Evolutionary conservation across 176 grass and related monocot species (phyloP).

Genomic region (Oryza brachyantha): DNA sequence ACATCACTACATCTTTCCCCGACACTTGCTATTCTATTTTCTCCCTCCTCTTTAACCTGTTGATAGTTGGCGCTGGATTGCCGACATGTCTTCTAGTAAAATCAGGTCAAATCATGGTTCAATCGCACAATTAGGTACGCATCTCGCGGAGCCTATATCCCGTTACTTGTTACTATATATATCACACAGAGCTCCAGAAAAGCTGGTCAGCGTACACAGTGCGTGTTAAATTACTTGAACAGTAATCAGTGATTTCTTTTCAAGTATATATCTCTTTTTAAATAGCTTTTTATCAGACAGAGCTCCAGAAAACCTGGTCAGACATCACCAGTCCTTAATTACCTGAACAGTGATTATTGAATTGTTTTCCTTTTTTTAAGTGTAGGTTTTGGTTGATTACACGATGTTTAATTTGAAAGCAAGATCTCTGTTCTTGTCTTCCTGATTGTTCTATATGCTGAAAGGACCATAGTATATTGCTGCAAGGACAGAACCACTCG

Average conservation of each 20-base stretch:
- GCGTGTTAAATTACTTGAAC: not conserved
- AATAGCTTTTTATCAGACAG: not conserved
- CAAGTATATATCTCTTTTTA: not conserved
- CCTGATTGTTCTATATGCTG: not conserved
- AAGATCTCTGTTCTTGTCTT: not conserved
- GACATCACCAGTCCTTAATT: not conserved
- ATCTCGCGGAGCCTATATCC: not conserved
- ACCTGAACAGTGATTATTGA: not conserved
- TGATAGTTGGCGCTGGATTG: constrained; percentile 34
- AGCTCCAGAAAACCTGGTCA: constrained; percentile 13
- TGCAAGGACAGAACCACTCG: not conserved
- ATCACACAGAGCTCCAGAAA: not conserved
- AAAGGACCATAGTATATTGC: not conserved
- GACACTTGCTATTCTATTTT: not conserved
- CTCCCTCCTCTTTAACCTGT: not conserved
- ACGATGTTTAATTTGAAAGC: not conserved
- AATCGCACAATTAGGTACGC: not conserved
- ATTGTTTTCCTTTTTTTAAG: not conserved
- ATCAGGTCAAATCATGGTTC: constrained; percentile 31
- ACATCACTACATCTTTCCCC: constrained; percentile 4
- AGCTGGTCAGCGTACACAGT: constrained; percentile 5
- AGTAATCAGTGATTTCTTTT: not conserved
- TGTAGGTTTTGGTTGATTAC: not conserved
- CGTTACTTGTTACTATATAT: not conserved
- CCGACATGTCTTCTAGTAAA: constrained; percentile 31